A percentile compares a stretch with the other conserved stretches of the same genome.
Evolutionary conservation across 805 yeast genomes (phyloP).

Genomic region (Metschnikowia orientalis): DNA sequence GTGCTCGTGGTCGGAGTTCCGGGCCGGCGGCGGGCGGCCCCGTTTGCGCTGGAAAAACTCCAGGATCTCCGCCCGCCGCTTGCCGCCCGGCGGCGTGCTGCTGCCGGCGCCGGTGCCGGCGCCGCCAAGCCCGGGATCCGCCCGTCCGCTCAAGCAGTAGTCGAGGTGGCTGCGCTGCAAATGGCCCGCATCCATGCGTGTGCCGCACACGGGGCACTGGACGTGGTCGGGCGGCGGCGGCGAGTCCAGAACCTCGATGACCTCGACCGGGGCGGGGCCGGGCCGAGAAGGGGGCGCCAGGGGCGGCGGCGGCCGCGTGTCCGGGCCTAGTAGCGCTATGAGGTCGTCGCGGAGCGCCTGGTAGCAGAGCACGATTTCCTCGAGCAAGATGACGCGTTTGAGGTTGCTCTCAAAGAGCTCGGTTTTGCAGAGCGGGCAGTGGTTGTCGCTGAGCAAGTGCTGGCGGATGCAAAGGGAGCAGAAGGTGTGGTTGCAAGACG

Average conservation of each 20-base stretch:
- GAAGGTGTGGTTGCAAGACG: conserved; percentile 84
- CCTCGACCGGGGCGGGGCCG: too few species aligned
- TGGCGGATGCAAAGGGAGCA: conserved; percentile 84
- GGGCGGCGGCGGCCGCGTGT: too few species aligned
- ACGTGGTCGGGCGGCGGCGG: conserved; percentile 28
- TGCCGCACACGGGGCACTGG: conserved; percentile 65
- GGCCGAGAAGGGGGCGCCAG: too few species aligned
- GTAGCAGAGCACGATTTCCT: conserved; percentile 61
- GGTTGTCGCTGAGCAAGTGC: conserved; percentile 51
- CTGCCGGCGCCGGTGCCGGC: too few species aligned
- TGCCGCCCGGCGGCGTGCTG: conserved; percentile 5
- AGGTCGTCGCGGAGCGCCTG: conserved; percentile 16
- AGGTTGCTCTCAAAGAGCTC: conserved; percentile 68
- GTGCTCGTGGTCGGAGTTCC: conserved; percentile 20
- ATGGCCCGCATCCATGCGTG: conserved; percentile 48
- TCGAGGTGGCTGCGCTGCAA: conserved; percentile 62
- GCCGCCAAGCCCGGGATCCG: conserved; percentile 12
- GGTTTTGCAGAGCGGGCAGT: conserved; percentile 76
- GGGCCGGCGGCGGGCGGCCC: conserved; percentile 8
- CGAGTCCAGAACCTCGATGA: conserved; percentile 14
- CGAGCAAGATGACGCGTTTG: conserved; percentile 63
- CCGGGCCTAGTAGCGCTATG: conserved; percentile 6
- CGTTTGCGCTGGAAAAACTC: conserved; percentile 26
- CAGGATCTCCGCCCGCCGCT: conserved; percentile 23
- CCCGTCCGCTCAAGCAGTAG: conserved; percentile 45